These are phyloP conservation scores for Melampsora americana DNA, from an alignment of 1,284 basidiomycete species.

Conservation along the genomic window DNA sequence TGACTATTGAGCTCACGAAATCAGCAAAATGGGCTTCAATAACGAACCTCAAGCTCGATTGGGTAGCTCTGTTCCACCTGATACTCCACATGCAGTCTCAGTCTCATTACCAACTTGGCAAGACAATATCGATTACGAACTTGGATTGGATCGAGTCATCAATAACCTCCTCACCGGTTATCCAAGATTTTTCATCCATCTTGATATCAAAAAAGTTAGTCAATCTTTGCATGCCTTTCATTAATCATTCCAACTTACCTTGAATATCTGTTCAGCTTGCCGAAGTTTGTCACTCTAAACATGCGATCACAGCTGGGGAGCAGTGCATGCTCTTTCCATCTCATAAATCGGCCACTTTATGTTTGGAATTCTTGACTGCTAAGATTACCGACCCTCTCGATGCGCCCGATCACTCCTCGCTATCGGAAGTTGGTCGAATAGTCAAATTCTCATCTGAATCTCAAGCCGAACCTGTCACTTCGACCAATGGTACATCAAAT, in stretches of 20 bases:
- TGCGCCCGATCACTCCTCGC: conserved; percentile 67
- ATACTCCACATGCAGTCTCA: conserved; percentile 75
- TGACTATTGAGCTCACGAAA: too few species aligned
- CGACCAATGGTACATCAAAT: conserved; percentile 53
- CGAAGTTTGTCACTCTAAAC: conserved; percentile 30
- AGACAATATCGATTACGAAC: conserved; percentile 91
- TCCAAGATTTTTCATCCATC: conserved; percentile 92
- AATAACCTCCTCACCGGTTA: conserved; percentile 89
- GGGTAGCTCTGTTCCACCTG: conserved; percentile 54
- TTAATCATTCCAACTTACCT: conserved; percentile 12
- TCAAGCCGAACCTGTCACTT: conserved; percentile 49
- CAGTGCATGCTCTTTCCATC: conserved; percentile 74
- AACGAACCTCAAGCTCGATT: conserved; percentile 40
- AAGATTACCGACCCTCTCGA: conserved; percentile 55
- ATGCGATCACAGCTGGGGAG: conserved; percentile 53
- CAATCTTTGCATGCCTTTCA: not conserved
- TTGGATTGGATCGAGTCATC: conserved; percentile 77
- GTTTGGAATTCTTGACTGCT: conserved; percentile 70
- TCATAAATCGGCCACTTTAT: conserved; percentile 67
- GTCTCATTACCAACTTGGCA: conserved; percentile 94
- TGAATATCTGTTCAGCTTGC: conserved; percentile 20
- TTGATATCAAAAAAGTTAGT: conserved; percentile 75
- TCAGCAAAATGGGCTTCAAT: too few species aligned
- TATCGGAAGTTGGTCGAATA: conserved; percentile 68
- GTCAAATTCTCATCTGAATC: conserved; percentile 47